phyloP scores from a whole-genome alignment of 352 stramenopile species.

The Pythium myriotylum region DNA sequence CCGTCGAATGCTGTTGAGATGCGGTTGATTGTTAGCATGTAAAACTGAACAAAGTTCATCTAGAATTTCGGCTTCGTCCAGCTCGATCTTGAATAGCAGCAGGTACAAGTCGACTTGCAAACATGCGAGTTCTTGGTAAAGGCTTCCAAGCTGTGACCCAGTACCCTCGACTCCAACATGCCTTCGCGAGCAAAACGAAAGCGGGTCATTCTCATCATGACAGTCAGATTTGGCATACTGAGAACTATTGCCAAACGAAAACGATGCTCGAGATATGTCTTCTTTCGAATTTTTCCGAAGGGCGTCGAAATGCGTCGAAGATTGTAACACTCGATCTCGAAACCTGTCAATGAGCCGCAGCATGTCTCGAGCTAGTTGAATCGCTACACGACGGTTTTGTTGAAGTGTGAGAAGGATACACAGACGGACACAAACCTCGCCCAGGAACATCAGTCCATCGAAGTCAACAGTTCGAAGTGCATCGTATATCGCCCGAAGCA shows the following conservation, averaged over 20 bases:
- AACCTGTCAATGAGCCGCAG: slow-evolving; percentile 41
- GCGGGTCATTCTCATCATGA: slow-evolving; percentile 1
- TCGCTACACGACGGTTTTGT: slow-evolving; percentile 34
- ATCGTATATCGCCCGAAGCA: slow-evolving; percentile 49
- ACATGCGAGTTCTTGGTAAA: slow-evolving; percentile 61
- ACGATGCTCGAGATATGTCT: slow-evolving; percentile 31
- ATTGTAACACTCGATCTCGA: slow-evolving; percentile 41
- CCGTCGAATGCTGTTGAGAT: neutral
- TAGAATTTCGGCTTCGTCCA: slow-evolving; percentile 43
- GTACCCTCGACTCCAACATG: slow-evolving; percentile 51
- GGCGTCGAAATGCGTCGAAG: slow-evolving; percentile 38
- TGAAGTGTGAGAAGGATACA: slow-evolving; percentile 36
- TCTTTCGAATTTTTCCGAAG: neutral
- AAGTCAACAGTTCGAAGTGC: slow-evolving; percentile 42
- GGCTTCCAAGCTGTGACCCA: slow-evolving; percentile 51
- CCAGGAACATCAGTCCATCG: slow-evolving; percentile 58
- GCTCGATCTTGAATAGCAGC: slow-evolving; percentile 55
- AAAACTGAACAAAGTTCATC: slow-evolving; percentile 18
- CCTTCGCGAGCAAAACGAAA: slow-evolving; percentile 20
- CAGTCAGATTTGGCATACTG: slow-evolving; percentile 21
- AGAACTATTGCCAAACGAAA: slow-evolving; percentile 32
- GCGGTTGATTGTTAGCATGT: neutral
- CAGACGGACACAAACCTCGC: slow-evolving; percentile 45
- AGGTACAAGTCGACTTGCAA: slow-evolving; percentile 56
- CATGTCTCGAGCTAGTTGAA: slow-evolving; percentile 37